These are phyloP conservation scores for Lactarius deliciosus DNA, from an alignment of 768 basidiomycete genomes.

Conservation along the genomic window DNA sequence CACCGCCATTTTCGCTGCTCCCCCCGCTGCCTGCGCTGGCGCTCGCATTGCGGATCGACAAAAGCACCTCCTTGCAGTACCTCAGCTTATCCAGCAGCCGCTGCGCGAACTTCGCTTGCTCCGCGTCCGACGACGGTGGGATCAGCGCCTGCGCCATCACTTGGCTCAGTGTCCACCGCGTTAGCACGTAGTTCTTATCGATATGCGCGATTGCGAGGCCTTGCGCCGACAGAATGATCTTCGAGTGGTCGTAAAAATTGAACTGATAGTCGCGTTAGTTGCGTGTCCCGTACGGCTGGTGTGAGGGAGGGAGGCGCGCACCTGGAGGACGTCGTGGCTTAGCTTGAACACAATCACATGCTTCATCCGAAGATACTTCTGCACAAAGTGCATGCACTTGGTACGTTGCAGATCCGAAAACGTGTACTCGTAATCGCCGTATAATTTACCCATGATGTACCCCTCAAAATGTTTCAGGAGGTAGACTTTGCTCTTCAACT, in stretches of 20 bases:
- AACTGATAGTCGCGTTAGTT: constrained; percentile 54
- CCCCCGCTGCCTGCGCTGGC: constrained; percentile 30
- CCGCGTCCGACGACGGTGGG: constrained; percentile 45
- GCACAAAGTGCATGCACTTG: constrained; percentile 92
- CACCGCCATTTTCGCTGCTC: constrained; percentile 13
- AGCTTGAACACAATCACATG: constrained; percentile 96
- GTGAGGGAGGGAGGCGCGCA: constrained; percentile 37
- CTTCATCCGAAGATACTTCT: constrained; percentile 95
- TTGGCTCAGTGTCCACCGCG: constrained; percentile 68
- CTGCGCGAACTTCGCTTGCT: constrained; percentile 59
- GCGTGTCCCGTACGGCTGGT: constrained; percentile 5
- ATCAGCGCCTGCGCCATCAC: constrained; percentile 59
- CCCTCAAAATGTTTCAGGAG: constrained; percentile 90
- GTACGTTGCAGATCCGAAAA: constrained; percentile 65
- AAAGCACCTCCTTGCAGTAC: constrained; percentile 83
- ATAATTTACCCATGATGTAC: constrained; percentile 91
- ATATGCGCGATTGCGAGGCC: constrained; percentile 85
- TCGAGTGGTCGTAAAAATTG: constrained; percentile 98
- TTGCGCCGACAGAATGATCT: constrained; percentile 81
- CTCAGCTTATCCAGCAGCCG: constrained; percentile 76
- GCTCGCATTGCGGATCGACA: constrained; percentile 65
- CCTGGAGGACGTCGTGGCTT: constrained; percentile 95
- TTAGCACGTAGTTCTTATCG: constrained; percentile 81
- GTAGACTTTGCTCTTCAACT: constrained; percentile 88
- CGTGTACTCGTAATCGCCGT: constrained; percentile 81